Evolutionary conservation across 169 alveolate genomes (phyloP), one percentile per base, ranked within the genome.

Genomic region (Plasmodium yoelii): DNA sequence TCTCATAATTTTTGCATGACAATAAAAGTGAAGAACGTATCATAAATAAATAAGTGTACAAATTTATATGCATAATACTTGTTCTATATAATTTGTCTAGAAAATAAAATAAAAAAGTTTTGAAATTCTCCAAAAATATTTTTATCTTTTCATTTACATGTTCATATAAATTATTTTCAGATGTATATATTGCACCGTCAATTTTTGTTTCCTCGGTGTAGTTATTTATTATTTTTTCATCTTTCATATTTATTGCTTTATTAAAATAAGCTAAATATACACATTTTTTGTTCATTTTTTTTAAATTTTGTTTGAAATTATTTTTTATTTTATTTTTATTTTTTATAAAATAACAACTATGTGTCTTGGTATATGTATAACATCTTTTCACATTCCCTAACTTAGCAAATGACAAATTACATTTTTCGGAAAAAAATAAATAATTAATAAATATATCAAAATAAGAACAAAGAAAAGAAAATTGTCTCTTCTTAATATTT

Each of bases 31-130:
- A 46, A 10, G 84, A 82, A 18, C 39, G 57, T 39, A 82, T 19
- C 72, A 82, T 56, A 70, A 57, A 68, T 64, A 82, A 15, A 82
- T 82, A 69, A 13, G 69, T 67, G 51, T 82, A 56, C 63, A 82
- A 18, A 47, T 82, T 82, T 51, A 82, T 34, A 82, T 47, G 63
- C n/a, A 68, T 13, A 12, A 69, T 28, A 49, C 73, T 44, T 24
- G 28, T 53, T 46, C 51, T 19, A 46, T 82, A 82, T 39, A 82
- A 18, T n/a, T 46, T 72, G 8, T 60, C 28, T 34, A 82, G 24
- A 24, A 82, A 61, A 26, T 71, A 65, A 6, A 59, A 72, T n/a
- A 82, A 82, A 24, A 82, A 82, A 13, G 13, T 6, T 68, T 82
- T 82, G n/a, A 82, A 18, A 69, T 82, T 82, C 12, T 82, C 90